phyloP scores from a whole-genome alignment of 495 filamentous ascomycete species.

The Emericellopsis terricola region DNA sequence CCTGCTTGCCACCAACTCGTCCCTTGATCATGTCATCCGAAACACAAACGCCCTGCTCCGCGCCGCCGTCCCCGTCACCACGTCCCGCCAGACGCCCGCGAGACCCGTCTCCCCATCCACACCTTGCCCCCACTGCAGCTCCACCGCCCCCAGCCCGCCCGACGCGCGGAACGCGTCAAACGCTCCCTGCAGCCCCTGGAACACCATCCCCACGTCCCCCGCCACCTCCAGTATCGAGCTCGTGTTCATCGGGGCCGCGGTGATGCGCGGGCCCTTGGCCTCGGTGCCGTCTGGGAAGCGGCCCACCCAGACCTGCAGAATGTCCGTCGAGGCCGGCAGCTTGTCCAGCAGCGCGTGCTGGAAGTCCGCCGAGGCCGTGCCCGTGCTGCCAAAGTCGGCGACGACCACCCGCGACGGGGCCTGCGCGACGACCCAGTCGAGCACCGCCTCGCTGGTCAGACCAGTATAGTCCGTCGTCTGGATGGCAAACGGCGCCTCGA shows the following conservation, averaged over 20 bases:
- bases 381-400: constrained; percentile 33
- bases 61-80: too few species aligned
- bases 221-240: constrained; percentile 1
- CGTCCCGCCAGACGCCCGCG: too few species aligned
- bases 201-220: constrained; percentile 15
- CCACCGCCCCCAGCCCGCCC: constrained; percentile 14
- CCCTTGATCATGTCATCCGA: too few species aligned
- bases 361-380: constrained; percentile 16
- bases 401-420: constrained; percentile 23
- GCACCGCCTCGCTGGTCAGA: constrained; percentile 16
- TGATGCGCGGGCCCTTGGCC: too few species aligned
- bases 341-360: constrained; percentile 11
- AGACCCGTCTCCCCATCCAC: constrained; percentile 20
- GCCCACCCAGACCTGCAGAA: constrained; percentile 22
- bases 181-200: constrained; percentile 6
- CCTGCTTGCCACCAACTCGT: too few species aligned
- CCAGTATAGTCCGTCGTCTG: constrained; percentile 14
- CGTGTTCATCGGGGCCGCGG: too few species aligned
- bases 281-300: constrained; percentile 12
- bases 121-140: constrained; percentile 24
- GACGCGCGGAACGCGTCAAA: constrained; percentile 19
- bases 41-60: too few species aligned
- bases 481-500: constrained; percentile 14
- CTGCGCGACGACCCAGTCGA: constrained; percentile 12
- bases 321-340: constrained; percentile 8